A percentile compares a stretch with the other conserved stretches of the same genome.
phyloP scores from a whole-genome alignment of 1,284 basidiomycete genomes.

The Xerocomus alliaceus region DNA sequence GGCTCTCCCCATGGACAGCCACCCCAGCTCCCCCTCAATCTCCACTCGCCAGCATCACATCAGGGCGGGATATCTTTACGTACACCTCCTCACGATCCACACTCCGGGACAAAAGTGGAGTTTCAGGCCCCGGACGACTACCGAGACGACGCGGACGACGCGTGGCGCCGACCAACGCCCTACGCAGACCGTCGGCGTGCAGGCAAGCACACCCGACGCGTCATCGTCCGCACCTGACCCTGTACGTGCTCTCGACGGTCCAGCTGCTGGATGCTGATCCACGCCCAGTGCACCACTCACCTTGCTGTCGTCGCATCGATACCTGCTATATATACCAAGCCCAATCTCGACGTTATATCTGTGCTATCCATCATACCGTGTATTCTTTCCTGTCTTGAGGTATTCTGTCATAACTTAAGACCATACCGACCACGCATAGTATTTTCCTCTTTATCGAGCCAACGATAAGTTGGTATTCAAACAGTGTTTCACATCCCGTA shows the following conservation, averaged over 20 bases:
- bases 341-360: constrained; percentile 26
- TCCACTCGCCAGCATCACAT: constrained; percentile 47
- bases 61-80: constrained; percentile 46
- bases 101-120: constrained; percentile 46
- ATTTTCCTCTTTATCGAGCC: constrained; percentile 8
- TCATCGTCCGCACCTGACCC: constrained; percentile 59
- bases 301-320: constrained; percentile 26
- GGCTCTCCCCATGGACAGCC: constrained; percentile 42
- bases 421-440: constrained; percentile 18
- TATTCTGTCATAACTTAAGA: constrained; percentile 23
- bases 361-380: constrained; percentile 30
- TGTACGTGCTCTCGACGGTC: constrained; percentile 13
- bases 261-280: constrained; percentile 7
- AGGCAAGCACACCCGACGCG: constrained; percentile 74
- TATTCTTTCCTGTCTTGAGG: constrained; percentile 26
- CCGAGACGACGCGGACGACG: constrained; percentile 60
- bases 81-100: constrained; percentile 54
- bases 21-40: constrained; percentile 50
- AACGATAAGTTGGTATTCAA: constrained; percentile 11
- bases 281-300: background rate
- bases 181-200: constrained; percentile 71
- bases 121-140: constrained; percentile 51
- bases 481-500: constrained; percentile 13
- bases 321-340: constrained; percentile 33
- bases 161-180: constrained; percentile 71